Evolutionary conservation across 1,284 basidiomycete genomes (phyloP).

Genomic region (Rhodotorula glutinis): DNA sequence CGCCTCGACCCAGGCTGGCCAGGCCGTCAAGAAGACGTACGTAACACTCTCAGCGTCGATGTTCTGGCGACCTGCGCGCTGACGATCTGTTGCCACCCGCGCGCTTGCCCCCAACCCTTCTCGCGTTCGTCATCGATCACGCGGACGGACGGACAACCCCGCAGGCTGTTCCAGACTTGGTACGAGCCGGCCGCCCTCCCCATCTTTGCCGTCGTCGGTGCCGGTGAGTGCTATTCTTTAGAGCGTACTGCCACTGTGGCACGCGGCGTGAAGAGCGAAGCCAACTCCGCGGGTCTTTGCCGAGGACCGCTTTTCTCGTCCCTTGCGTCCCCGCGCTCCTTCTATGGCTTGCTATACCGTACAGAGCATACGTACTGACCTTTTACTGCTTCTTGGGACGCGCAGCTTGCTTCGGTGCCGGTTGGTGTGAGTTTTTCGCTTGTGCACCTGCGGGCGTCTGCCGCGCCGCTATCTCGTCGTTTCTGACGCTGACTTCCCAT

Average conservation of each 20-base stretch:
- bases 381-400: too few species aligned
- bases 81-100: background rate
- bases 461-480: background rate
- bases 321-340: too few species aligned
- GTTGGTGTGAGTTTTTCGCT: slow-evolving; percentile 16
- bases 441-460: background rate
- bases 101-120: background rate
- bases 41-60: background rate
- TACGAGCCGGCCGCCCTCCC: slow-evolving; percentile 36
- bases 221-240: background rate
- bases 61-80: too few species aligned
- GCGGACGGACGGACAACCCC: background rate
- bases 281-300: too few species aligned
- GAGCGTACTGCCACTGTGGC: background rate
- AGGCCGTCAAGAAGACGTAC: slow-evolving; percentile 1
- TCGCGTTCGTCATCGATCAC: background rate
- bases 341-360: too few species aligned
- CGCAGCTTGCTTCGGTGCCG: slow-evolving; percentile 28
- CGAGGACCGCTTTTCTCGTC: too few species aligned
- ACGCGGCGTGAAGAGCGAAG: background rate
- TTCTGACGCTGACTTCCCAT: too few species aligned
- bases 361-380: background rate
- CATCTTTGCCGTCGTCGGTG: slow-evolving; percentile 23
- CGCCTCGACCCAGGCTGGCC: slow-evolving; percentile 1
- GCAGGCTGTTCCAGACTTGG: slow-evolving; percentile 25